Evolutionary conservation across 495 filamentous ascomycete genomes (phyloP), one percentile per base, ranked within the genome.

Genomic region (Lasiosphaeria miniovina): DNA sequence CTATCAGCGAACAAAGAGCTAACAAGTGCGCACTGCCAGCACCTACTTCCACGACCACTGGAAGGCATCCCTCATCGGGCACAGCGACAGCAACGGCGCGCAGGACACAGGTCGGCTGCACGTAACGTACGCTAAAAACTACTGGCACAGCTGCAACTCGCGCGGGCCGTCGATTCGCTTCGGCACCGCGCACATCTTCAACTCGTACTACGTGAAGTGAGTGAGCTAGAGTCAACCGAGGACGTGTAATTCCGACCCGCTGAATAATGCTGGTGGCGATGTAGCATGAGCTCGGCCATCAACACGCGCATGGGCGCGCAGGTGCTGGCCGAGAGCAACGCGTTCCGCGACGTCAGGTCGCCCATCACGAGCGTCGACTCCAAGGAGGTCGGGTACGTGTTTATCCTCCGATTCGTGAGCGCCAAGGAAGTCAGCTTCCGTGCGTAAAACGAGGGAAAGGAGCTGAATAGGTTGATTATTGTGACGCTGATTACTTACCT

Each of bases 271-370:
- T 14, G 24, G 24, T 52, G 11, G 41, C 54, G n/a, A 71, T 62
- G 74, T 46, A 68, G 74, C 53, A 75, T 84, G 49, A 68, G 61
- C 62, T 81, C 83, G 52, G 85, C 81, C 17, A 83, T 89, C 74
- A 86, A 90, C 75, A 82, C 84, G 15, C 82, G 87, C 45, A 69
- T 84, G 54, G 85, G 84, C 36, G 87, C 86, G 12, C 84, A 89
- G 72, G 63, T 87, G 3, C 73, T 88, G 12, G 81, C 87, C 45
- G 77, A 89, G 75, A 82, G 78, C 57, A 87, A 80, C 66, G 76
- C 74, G 32, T 89, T 87, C 65, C 70, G 71, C 36, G 74, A 74
- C 54, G 71, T 71, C 35, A 69, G 68, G n/a, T 67, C 70, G 17
- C 67, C 73, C 31, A 74, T 88, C 34, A 83, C 83, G 68, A 78